Base-by-base conservation (phyloP, 2,329 filamentous ascomycete genomes). In the Lachnellula cervina region DNA sequence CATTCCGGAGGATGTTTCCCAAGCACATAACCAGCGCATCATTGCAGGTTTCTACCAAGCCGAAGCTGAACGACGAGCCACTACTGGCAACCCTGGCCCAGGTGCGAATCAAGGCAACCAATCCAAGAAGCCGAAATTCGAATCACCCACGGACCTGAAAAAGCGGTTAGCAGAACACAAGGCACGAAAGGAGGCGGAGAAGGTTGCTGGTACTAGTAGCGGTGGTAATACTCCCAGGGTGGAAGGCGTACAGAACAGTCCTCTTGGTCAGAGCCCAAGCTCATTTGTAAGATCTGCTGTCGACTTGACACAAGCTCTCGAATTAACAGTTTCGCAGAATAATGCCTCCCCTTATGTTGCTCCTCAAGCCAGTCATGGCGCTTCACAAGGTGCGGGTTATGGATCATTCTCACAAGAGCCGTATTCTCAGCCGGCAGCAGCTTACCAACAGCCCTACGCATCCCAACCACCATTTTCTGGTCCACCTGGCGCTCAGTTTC, bases 21-120 rank as follows among this genome's bases (percentile, higher is more conserved):
- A 90, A 66, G 83, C 88, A 68, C 92, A 97, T 77, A 88, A 89
- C 69, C 89, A 94, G 73, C 84, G 89, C 66, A 90, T 97, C 69
- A 84, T 91, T 61, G 83, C 89, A 65, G 87, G 88, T 72, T 96
- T 87, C 73, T 93, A 95, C 72, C 86, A 90, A 70, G 86, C 86
- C 25, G 89, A 96, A 72, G 87, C 88, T 56, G 90, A 96, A 66
- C 83, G 91, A 57, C 86, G 89, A 63, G 85, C 87, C 49, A 81
- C 84, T 8, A 96, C 91, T 1, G 93, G 92, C 37, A 96, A 97
- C 68, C 89, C 89, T 2, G 82, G 87, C 17, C 83, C 89, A 0
- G 87, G 88, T 2, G 70, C 72, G 57, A 77, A 76, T 51, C 72
- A 75, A 38, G 87, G 90, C 70, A 84, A 84, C 59, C 82, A 85